Conservation (phyloP, 129 eudicot genomes). For the Saposhnikovia divaricata region DNA sequence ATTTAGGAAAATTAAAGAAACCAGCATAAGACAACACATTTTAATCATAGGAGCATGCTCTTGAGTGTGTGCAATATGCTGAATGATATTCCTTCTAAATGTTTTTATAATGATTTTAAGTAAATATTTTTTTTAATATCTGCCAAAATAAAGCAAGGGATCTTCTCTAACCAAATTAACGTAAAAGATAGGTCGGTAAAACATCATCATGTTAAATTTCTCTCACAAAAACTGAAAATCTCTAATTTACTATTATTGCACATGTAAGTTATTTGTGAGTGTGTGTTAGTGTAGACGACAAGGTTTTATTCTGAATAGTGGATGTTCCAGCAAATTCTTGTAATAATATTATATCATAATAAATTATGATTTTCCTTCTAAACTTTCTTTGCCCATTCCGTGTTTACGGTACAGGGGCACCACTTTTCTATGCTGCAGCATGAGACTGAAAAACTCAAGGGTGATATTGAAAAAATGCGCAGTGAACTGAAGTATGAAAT, state of each 20-base stretch:
- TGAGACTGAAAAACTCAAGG: slow-evolving; percentile 74
- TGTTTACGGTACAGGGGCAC: slow-evolving; percentile 47
- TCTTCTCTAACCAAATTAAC: neutral
- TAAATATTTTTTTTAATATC: neutral
- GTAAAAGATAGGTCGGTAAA: neutral
- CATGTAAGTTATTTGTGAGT: neutral
- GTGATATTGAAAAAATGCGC: slow-evolving; percentile 93
- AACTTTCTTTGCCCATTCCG: neutral
- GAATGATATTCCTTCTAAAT: neutral
- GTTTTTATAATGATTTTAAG: neutral
- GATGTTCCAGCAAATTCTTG: neutral
- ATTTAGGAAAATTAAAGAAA: neutral
- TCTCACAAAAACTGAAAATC: no score
- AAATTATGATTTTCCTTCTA: neutral
- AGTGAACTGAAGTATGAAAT: slow-evolving; percentile 84
- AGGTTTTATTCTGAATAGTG: neutral
- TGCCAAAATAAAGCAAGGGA: neutral
- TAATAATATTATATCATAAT: neutral
- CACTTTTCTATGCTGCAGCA: slow-evolving; percentile 80
- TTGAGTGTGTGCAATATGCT: neutral
- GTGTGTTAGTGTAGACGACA: no score
- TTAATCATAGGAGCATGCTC: neutral
- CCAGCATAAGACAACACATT: neutral
- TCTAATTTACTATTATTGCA: neutral
- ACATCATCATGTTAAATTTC: neutral